Evolutionary conservation across 225 moss, liverwort and hornwort genomes (phyloP).

Genomic region (Pseudisothecium myosuroides): DNA sequence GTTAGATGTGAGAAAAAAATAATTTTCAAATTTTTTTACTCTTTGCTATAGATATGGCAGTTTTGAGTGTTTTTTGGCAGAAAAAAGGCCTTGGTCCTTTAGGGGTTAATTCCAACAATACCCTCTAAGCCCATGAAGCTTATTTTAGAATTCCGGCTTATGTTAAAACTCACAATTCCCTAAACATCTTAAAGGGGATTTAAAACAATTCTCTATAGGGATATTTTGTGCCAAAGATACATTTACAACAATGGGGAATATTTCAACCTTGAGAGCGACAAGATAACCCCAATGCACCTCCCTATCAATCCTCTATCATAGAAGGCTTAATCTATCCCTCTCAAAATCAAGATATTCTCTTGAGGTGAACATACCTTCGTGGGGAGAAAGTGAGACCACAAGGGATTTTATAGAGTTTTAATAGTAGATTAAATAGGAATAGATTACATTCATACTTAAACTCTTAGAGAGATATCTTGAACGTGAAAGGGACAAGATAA

Average conservation of each 20-base stretch:
- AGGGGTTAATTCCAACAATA: too few species aligned
- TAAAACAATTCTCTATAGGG: background rate
- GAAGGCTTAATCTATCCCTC: background rate
- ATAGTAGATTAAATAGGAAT: background rate
- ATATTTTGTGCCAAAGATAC: background rate
- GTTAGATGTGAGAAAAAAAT: too few species aligned
- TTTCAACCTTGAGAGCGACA: background rate
- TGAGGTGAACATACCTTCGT: background rate
- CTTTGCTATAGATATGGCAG: too few species aligned
- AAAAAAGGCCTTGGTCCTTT: too few species aligned
- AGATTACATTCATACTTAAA: background rate
- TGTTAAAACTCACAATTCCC: background rate
- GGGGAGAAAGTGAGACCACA: background rate
- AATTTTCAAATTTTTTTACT: too few species aligned
- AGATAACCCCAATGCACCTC: background rate
- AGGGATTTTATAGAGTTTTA: background rate
- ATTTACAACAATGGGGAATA: background rate
- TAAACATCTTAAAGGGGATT: background rate
- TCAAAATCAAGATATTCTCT: background rate
- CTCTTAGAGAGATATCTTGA: background rate
- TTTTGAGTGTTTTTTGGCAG: too few species aligned
- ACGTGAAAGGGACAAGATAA: background rate
- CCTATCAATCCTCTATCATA: background rate
- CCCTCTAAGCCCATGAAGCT: background rate
- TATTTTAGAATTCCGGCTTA: background rate